Base-by-base conservation (phyloP, 106 monocot species). In the Cymbidium sinense region DNA sequence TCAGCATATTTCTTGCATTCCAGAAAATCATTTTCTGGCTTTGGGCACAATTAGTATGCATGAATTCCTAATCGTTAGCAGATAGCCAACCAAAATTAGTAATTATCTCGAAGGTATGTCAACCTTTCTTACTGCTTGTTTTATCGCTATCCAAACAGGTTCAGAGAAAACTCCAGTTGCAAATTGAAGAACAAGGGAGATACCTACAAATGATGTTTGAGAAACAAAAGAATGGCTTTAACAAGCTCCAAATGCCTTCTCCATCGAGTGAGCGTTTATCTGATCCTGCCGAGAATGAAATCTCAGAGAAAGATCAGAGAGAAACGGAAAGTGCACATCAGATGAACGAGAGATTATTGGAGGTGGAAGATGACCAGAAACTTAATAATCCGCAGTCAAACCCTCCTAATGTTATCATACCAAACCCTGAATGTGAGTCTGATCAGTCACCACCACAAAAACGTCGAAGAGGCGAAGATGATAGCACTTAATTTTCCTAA, bases 141-240 rank as follows among this genome's bases (percentile, higher is more conserved):
- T 7, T 67, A 55, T 36, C n/a, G n/a, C n/a, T 8, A 37, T 35
- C 65, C 20, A 34, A 3, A 67, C 80, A 86, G 86, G 80, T 86
- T 27, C 86, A 86, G 73, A 80, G 83, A 62, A 83, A 86, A 28
- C 73, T 86, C 39, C 86, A 86, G 55, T 71, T 87, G 70, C 62
- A 76, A 78, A 83, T 87, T 70, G 83, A 87, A 83, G 83, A 83
- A 47, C 86, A 87, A 80, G 86, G 86, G 34, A 80, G 58, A 70
- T 64, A 81, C 52, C 83, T 86, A 35, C 85, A 85, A 36, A 86
- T 83, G 83, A 83, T 86, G 82, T 74, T 83, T 54, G 86, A 86
- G 80, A 79, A 86, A n/a, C 86, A 86, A 65, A 83, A 83, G 52
- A 34, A 54, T 8, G 76, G 55, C 29, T 72, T 62, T 9, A 73